Percentiles rank a stretch among this genome's conserved stretches.
phyloP scores from a whole-genome alignment of 768 basidiomycete genomes.

The Leccinellum luteum region DNA sequence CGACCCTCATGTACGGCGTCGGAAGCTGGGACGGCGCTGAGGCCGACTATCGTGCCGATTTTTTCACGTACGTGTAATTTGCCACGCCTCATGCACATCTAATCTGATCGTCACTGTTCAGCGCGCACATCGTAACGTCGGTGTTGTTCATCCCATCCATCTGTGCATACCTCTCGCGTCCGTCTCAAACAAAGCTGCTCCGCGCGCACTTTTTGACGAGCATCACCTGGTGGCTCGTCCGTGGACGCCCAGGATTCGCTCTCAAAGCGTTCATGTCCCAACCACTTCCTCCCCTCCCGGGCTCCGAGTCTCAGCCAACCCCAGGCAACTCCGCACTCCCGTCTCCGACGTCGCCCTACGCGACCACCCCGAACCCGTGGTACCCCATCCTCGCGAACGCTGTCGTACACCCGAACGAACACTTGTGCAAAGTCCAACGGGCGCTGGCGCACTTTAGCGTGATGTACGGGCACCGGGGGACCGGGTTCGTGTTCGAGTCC shows the following conservation, averaged over 20 bases:
- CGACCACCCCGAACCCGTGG: slow-evolving; percentile 55
- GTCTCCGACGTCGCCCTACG: slow-evolving; percentile 33
- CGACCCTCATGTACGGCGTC: slow-evolving; percentile 56
- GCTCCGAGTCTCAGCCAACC: slow-evolving; percentile 12
- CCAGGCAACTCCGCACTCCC: slow-evolving; percentile 28
- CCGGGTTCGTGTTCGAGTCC: slow-evolving; percentile 32
- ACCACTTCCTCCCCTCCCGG: slow-evolving; percentile 24
- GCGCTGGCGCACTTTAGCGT: slow-evolving; percentile 46
- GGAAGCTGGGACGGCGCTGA: slow-evolving; percentile 45
- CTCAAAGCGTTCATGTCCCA: slow-evolving; percentile 47
- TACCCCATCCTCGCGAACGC: slow-evolving; percentile 50
- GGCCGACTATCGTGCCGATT: slow-evolving; percentile 55
- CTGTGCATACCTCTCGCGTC: slow-evolving; percentile 50
- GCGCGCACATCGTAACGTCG: slow-evolving; percentile 71
- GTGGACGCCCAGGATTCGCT: slow-evolving; percentile 51
- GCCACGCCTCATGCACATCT: no score
- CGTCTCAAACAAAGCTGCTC: slow-evolving; percentile 55
- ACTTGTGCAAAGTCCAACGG: slow-evolving; percentile 48
- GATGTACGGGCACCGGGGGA: slow-evolving; percentile 42
- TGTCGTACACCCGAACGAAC: slow-evolving; percentile 58
- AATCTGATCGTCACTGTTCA: slow-evolving; percentile 24
- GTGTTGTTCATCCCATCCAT: slow-evolving; percentile 57
- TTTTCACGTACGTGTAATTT: slow-evolving; percentile 52
- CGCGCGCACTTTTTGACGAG: slow-evolving; percentile 52
- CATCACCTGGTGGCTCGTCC: slow-evolving; percentile 55